phyloP scores from a whole-genome alignment of 2,329 filamentous ascomycete species.

The Pseudocercospora pini-densiflorae region DNA sequence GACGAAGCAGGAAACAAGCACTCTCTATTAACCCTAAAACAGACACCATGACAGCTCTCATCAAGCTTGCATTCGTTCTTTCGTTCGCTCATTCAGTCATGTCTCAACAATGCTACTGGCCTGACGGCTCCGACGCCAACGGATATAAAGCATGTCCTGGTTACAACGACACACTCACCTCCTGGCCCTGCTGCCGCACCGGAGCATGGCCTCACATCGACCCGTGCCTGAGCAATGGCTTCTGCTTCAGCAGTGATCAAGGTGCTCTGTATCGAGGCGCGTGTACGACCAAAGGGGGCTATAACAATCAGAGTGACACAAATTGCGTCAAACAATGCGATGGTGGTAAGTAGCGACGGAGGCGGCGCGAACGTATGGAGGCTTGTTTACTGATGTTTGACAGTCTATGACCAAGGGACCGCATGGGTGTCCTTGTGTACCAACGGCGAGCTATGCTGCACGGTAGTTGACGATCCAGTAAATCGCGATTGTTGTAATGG shows the following conservation, averaged over 20 bases:
- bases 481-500: background rate
- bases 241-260: background rate
- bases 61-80: background rate
- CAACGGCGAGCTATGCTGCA: background rate
- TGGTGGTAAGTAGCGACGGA: background rate
- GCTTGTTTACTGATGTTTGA: background rate
- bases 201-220: background rate
- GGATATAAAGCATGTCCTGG: constrained; percentile 2
- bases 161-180: background rate
- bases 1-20: too few species aligned
- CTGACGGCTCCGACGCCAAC: background rate
- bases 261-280: constrained; percentile 8
- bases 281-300: background rate
- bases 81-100: background rate
- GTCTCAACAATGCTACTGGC: background rate
- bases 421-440: background rate
- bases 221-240: constrained; percentile 6
- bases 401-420: background rate
- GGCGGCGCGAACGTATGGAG: background rate
- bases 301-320: background rate
- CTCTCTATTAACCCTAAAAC: too few species aligned
- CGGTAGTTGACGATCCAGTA: background rate
- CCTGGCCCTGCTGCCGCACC: background rate
- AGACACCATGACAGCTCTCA: background rate
- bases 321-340: background rate